Conservation (phyloP, 208 protist genomes). For the Naegleria lovaniensis region DNA sequence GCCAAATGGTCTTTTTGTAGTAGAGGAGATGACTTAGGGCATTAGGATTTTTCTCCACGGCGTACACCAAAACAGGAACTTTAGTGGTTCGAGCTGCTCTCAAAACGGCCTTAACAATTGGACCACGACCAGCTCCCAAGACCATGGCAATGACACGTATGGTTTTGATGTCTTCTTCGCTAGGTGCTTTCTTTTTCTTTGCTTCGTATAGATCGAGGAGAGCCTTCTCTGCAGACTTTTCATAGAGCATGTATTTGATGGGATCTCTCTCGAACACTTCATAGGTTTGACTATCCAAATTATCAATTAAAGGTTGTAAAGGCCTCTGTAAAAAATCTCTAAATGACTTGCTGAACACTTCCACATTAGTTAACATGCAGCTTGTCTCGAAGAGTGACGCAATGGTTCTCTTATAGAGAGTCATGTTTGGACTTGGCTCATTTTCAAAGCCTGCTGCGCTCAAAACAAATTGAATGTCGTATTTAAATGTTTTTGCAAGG, state of each 20-base stretch:
- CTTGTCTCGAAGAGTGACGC: neutral
- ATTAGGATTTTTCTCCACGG: slow-evolving; percentile 95
- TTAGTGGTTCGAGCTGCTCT: slow-evolving; percentile 58
- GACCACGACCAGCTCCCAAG: slow-evolving; percentile 91
- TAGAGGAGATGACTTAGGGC: slow-evolving; percentile 75
- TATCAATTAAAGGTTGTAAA: slow-evolving; percentile 92
- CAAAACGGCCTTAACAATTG: slow-evolving; percentile 77
- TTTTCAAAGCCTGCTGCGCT: no score
- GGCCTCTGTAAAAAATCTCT: slow-evolving; percentile 80
- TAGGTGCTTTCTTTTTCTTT: neutral
- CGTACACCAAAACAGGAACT: slow-evolving; percentile 74
- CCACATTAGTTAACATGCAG: slow-evolving; percentile 32
- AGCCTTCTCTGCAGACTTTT: slow-evolving; percentile 67
- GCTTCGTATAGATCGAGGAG: slow-evolving; percentile 54
- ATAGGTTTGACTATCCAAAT: slow-evolving; percentile 93
- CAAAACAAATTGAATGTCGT: neutral
- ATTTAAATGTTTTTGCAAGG: neutral
- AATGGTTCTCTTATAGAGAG: neutral
- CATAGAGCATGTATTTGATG: slow-evolving; percentile 89
- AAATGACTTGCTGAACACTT: slow-evolving; percentile 64
- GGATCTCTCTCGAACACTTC: slow-evolving; percentile 96
- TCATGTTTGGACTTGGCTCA: neutral
- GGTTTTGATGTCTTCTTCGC: slow-evolving; percentile 28
- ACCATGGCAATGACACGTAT: slow-evolving; percentile 74
- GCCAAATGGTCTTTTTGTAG: slow-evolving; percentile 57